Evolutionary conservation across 2,329 filamentous ascomycete genomes (phyloP), one percentile per base, ranked within the genome.

Genomic region (Pyricularia grisea): DNA sequence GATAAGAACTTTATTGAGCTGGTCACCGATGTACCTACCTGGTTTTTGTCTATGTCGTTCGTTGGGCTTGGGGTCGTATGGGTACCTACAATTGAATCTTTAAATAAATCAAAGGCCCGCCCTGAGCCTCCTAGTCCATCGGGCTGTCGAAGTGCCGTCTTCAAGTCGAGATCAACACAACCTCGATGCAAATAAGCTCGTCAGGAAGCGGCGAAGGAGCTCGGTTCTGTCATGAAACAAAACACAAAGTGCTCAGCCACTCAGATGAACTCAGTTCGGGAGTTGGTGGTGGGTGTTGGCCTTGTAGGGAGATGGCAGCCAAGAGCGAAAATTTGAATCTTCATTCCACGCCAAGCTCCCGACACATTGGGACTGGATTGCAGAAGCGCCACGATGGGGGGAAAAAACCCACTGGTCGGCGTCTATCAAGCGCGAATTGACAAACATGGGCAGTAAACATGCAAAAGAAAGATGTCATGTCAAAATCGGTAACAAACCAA

Each of bases 361-460:
- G 64, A 66, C 64, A 66, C 28, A 23, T 30, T 66, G 64, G 64
- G 64, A 66, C 64, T 66, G 64, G 64, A 66, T 4, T 28, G 64
- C 9, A 33, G 64, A 30, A 55, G 42, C 42, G 42, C 42, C 42
- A n/a, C 20, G 20, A 55, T 55, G 42, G 42, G 42, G 42, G 42
- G n/a, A n/a, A 55, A 55, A 5, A n/a, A n/a, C 42, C 42, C 42
- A 55, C 42, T 9, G 17, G 42, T 55, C 42, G 61, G 61, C 61
- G 61, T 64, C 61, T 64, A 27, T 31, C 61, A 64, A 66, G 64
- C 64, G 66, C 66, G 66, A n/a, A n/a, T 5, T 55, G 42, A 25
- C 55, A 63, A 11, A 33, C 2, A 36, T 42, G 28, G 66, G 42
- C 2, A 55, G 42, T 55, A 55, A 55, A 61, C 23, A 12, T 28